Evolutionary conservation across 805 yeast genomes (phyloP).

Genomic region (Debaryomyces hansenii): DNA sequence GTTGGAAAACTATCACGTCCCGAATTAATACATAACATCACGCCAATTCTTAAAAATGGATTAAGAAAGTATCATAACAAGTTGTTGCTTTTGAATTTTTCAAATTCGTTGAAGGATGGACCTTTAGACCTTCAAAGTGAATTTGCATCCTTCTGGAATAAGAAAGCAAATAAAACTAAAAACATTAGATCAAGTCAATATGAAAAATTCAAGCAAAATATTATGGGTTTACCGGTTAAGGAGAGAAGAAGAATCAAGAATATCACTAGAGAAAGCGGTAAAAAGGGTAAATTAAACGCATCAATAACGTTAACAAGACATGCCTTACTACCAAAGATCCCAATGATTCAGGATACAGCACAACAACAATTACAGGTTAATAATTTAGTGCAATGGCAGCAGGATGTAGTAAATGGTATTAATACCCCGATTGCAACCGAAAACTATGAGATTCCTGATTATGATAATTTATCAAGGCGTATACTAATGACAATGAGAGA

Average conservation of each 20-base stretch:
- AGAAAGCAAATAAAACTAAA: slow-evolving; percentile 46
- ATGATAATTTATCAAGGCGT: slow-evolving; percentile 61
- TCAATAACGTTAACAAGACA: slow-evolving; percentile 69
- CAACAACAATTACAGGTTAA: slow-evolving; percentile 45
- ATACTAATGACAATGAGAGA: slow-evolving; percentile 86
- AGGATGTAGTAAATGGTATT: slow-evolving; percentile 83
- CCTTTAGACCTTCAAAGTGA: slow-evolving; percentile 56
- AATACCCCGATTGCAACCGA: slow-evolving; percentile 81
- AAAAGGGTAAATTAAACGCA: slow-evolving; percentile 70
- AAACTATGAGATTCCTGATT: slow-evolving; percentile 79
- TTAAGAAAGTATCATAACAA: slow-evolving; percentile 76
- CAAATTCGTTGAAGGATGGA: slow-evolving; percentile 78
- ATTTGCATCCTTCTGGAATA: slow-evolving; percentile 47
- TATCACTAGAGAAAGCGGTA: slow-evolving; percentile 81
- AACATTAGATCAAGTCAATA: slow-evolving; percentile 66
- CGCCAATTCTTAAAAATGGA: slow-evolving; percentile 48
- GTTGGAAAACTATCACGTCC: slow-evolving; percentile 75
- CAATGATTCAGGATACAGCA: slow-evolving; percentile 58
- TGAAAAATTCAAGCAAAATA: slow-evolving; percentile 79
- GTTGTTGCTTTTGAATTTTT: slow-evolving; percentile 73
- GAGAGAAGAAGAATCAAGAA: slow-evolving; percentile 84
- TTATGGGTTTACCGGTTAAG: slow-evolving; percentile 78
- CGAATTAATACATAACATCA: slow-evolving; percentile 65
- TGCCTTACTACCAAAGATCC: slow-evolving; percentile 79
- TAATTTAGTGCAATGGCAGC: slow-evolving; percentile 80